Conservation (phyloP, 2,329 filamentous ascomycete genomes). For the Exophiala dermatitidis region DNA sequence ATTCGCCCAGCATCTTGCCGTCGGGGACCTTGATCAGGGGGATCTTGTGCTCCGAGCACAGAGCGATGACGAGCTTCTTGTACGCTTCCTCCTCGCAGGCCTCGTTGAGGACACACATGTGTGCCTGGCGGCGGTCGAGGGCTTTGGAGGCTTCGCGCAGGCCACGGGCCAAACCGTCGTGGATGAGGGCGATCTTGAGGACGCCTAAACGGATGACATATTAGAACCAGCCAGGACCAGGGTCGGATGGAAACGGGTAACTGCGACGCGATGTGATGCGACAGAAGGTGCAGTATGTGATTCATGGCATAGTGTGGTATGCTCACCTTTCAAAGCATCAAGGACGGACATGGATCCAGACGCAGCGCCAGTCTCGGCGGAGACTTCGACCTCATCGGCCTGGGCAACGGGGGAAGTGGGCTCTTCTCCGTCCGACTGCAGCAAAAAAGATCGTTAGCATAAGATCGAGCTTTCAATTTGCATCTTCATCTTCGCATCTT, state of each 20-base stretch:
- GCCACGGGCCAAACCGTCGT: slow-evolving; percentile 97
- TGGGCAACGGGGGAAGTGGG: slow-evolving; percentile 68
- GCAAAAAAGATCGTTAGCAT: slow-evolving; percentile 22
- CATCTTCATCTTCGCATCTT: too few relatives aligned
- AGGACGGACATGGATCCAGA: slow-evolving; percentile 87
- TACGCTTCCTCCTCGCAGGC: slow-evolving; percentile 99
- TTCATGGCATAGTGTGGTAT: too few relatives aligned
- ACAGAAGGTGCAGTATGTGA: too few relatives aligned
- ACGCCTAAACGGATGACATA: slow-evolving; percentile 47
- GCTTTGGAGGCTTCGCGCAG: slow-evolving; percentile 98
- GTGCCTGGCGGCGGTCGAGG: slow-evolving; percentile 94
- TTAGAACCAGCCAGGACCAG: neutral
- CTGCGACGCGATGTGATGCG: too few relatives aligned
- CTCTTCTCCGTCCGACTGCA: slow-evolving; percentile 99
- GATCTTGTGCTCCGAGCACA: slow-evolving; percentile 99
- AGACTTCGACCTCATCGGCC: slow-evolving; percentile 89
- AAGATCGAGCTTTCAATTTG: neutral
- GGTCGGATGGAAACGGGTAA: too few relatives aligned
- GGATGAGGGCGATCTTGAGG: slow-evolving; percentile 96
- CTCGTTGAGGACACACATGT: slow-evolving; percentile 99
- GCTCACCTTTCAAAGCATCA: slow-evolving; percentile 78
- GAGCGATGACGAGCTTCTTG: slow-evolving; percentile 99
- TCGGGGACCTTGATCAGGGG: slow-evolving; percentile 99
- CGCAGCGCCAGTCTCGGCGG: slow-evolving; percentile 73
- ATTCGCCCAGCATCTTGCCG: slow-evolving; percentile 99